Evolutionary conservation across 2,329 filamentous ascomycete genomes (phyloP).

Genomic region (Bipolaris bicolor): DNA sequence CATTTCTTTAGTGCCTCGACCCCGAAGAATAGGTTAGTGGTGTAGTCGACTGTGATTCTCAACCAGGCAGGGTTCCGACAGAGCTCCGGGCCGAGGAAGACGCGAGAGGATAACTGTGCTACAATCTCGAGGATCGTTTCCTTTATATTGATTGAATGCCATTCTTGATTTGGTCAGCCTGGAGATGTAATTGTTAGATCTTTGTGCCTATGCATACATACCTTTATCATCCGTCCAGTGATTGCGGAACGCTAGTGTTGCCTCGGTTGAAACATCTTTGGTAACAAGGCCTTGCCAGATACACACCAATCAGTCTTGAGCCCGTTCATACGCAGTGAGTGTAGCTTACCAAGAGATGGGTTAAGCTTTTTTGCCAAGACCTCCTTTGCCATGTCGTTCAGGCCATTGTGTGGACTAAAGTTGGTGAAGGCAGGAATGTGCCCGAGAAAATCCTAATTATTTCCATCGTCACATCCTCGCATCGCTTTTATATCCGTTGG

Average conservation of each 20-base stretch:
- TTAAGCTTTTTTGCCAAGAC: conserved; percentile 2
- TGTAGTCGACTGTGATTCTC: conserved; percentile 42
- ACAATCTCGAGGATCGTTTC: neutral
- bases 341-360: neutral
- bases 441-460: neutral
- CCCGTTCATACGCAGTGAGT: neutral
- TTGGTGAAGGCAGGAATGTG: neutral
- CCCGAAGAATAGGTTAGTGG: conserved; percentile 13
- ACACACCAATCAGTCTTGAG: neutral
- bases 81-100: conserved; percentile 46
- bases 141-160: neutral
- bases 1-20: conserved; percentile 2
- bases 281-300: conserved; percentile 1
- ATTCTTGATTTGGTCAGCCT: neutral
- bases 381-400: conserved; percentile 1
- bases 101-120: neutral
- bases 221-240: neutral
- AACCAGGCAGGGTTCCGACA: conserved; percentile 51
- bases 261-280: conserved; percentile 2
- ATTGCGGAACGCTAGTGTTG: neutral
- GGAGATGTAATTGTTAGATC: neutral
- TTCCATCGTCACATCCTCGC: neutral
- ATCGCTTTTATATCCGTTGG: neutral
- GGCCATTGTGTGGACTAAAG: conserved; percentile 2
- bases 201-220: neutral